Evolutionary conservation across 805 yeast species (phyloP), one percentile per base, ranked within the genome.

Genomic region (Candida pseudoglaebosa): DNA sequence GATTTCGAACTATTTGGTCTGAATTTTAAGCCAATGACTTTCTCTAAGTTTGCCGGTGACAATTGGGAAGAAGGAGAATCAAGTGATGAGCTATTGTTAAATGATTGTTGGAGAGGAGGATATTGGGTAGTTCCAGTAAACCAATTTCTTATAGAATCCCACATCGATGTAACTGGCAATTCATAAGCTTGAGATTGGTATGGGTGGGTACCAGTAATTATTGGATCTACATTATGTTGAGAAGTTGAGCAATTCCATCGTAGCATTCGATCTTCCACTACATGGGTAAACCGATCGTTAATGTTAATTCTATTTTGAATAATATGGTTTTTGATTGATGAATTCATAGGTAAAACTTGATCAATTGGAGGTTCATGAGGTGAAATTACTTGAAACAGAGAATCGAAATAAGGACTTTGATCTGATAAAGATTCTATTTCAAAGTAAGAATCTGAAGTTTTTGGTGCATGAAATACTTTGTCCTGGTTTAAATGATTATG

Each of bases 171-270:
- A 14, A 24, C 36, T 20, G 21, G 8, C 19, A 34, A 26, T 4
- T 42, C 47, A 40, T 22, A 45, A 3, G 24, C 16, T 5, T 36
- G 40, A 7, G 32, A 36, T 32, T 56, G 61, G 36, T 57, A 66
- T n/a, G 70, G 69, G 38, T 65, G 70, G 4, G 19, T 39, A 0
- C 58, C 65, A 13, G 39, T 34, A 7, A 59, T 28, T 2, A 52
- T 36, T 2, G 40, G 39, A n/a, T 58, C 62, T 8, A 50, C 44
- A 38, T 61, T 58, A 32, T 57, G 57, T 29, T 63, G 66, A 0
- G 68, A 61, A 7, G 54, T 60, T 9, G 50, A 44, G 3, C 67
- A 66, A 34, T 61, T 49, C 60, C 64, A 65, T 24, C 65, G 37
- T 1, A 54, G 39, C 24, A 62, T 44, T 32, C 67, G 40, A 7